Evolutionary conservation across 257 asterid genomes (phyloP).

Genomic region (Solanum clarkiae): DNA sequence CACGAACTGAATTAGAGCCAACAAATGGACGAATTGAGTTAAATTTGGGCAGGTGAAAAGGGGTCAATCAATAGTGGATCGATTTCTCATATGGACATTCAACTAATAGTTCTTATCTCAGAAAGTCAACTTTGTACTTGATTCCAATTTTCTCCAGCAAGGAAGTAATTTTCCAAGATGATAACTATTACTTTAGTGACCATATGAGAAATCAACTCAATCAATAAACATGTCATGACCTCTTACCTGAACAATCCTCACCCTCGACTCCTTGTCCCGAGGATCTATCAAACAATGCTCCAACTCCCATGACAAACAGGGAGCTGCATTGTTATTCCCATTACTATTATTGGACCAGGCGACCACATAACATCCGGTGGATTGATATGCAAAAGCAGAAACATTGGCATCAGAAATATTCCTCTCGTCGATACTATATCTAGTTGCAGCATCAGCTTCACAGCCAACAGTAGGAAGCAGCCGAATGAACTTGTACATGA

Average conservation of each 20-base stretch:
- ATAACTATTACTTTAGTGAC: background rate
- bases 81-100: background rate
- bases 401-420: constrained; percentile 1
- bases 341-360: constrained; percentile 25
- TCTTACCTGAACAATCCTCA: constrained; percentile 47
- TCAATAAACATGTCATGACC: background rate
- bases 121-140: background rate
- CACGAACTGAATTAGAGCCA: constrained; percentile 22
- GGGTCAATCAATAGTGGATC: background rate
- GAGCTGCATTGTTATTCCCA: background rate
- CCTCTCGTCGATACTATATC: constrained; percentile 35
- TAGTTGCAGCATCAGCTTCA: constrained; percentile 90
- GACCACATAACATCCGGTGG: constrained; percentile 62
- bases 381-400: constrained; percentile 44
- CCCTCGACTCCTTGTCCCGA: constrained; percentile 38
- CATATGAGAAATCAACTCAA: background rate
- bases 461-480: constrained; percentile 94
- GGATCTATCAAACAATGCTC: constrained; percentile 85
- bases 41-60: background rate
- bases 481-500: constrained; percentile 44
- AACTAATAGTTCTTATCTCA: background rate
- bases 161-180: background rate
- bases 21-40: background rate
- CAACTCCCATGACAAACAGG: constrained; percentile 22
- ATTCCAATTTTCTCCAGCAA: background rate